phyloP scores from a whole-genome alignment of 1,139 yeast species.

The Yamadazyma spencermartinsiae region DNA sequence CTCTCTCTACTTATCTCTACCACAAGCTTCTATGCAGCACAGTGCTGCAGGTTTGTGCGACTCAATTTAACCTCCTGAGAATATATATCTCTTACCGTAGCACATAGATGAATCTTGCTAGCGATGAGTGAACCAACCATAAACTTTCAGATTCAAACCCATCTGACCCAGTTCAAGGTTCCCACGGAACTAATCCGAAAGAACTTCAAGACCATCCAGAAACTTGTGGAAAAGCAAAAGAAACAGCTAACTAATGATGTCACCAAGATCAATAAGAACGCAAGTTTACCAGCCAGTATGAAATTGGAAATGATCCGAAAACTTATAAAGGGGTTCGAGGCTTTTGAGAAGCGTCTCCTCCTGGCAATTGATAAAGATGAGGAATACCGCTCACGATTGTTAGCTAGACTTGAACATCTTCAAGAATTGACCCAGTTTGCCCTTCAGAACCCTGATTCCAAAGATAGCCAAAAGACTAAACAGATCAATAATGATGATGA shows the following conservation, averaged over 20 bases:
- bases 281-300: constrained; percentile 21
- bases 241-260: constrained; percentile 42
- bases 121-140: constrained; percentile 42
- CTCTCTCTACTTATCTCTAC: not conserved
- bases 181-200: constrained; percentile 62
- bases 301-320: constrained; percentile 35
- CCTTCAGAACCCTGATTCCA: constrained; percentile 6
- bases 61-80: too few species aligned
- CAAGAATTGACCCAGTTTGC: constrained; percentile 29
- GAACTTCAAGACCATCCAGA: constrained; percentile 58
- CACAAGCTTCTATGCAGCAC: too few species aligned
- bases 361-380: constrained; percentile 46
- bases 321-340: constrained; percentile 47
- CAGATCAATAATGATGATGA: constrained; percentile 8
- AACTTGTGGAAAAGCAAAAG: constrained; percentile 56
- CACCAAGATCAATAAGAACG: constrained; percentile 30
- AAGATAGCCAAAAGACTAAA: constrained; percentile 1
- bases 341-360: constrained; percentile 45
- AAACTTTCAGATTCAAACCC: constrained; percentile 42
- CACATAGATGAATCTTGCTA: too few species aligned
- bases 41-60: too few species aligned
- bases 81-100: not conserved
- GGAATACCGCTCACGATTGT: constrained; percentile 50
- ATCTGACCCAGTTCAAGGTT: constrained; percentile 56
- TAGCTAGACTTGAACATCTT: constrained; percentile 45